These are phyloP conservation scores for Lyophyllum shimeji DNA, from an alignment of 768 basidiomycete species.

Conservation along the genomic window DNA sequence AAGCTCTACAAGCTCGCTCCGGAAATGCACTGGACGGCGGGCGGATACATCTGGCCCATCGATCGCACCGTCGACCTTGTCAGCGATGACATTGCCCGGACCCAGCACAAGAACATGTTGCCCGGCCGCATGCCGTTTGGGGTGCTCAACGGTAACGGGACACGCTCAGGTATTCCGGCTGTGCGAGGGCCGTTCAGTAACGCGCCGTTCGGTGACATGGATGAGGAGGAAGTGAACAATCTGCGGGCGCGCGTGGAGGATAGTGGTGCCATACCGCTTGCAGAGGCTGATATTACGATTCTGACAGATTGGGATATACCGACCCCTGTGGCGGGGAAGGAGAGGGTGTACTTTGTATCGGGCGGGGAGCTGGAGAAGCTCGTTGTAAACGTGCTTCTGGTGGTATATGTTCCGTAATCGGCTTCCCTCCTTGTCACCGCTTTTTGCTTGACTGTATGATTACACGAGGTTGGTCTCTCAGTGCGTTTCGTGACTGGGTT, in stretches of 20 bases:
- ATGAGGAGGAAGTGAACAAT: constrained; percentile 34
- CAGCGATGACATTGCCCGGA: constrained; percentile 36
- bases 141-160: constrained; percentile 17
- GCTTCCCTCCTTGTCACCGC: too few species aligned
- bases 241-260: constrained; percentile 59
- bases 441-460: too few species aligned
- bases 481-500: too few species aligned
- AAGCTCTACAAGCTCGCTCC: constrained; percentile 74
- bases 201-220: constrained; percentile 22
- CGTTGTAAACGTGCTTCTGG: constrained; percentile 73
- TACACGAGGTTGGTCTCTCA: too few species aligned
- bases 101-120: constrained; percentile 15
- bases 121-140: constrained; percentile 23
- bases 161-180: constrained; percentile 29
- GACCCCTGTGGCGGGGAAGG: constrained; percentile 52
- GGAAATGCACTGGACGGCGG: constrained; percentile 79
- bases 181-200: constrained; percentile 46
- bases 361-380: constrained; percentile 69
- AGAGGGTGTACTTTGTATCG: constrained; percentile 68
- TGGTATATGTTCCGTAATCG: constrained; percentile 63
- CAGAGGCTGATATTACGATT: constrained; percentile 61
- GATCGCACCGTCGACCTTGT: constrained; percentile 68
- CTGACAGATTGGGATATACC: constrained; percentile 39
- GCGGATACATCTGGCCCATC: constrained; percentile 79
- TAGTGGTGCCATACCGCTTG: constrained; percentile 65